Evolutionary conservation across 345 rosid species (phyloP).

Genomic region (Euphorbia tirucalli): DNA sequence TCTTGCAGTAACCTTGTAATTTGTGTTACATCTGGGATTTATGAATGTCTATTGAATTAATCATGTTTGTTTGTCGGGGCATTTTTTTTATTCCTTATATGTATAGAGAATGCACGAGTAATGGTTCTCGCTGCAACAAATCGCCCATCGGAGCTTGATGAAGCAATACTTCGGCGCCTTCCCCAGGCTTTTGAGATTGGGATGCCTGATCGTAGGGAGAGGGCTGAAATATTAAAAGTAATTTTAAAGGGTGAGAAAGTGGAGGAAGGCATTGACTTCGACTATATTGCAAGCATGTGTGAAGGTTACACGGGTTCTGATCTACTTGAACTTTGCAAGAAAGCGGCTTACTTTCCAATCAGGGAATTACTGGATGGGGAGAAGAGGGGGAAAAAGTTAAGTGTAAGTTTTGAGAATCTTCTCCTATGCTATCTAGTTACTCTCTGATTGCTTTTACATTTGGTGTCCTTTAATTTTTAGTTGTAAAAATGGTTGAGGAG

Average conservation of each 20-base stretch:
- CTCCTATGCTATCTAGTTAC: neutral
- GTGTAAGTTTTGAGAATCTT: conserved; percentile 44
- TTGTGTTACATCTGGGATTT: neutral
- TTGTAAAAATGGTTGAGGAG: neutral
- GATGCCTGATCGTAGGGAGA: conserved; percentile 67
- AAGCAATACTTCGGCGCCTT: conserved; percentile 90
- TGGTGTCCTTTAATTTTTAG: neutral
- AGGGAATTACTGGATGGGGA: conserved; percentile 81
- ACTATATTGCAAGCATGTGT: conserved; percentile 62
- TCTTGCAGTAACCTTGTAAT: neutral
- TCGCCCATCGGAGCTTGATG: conserved; percentile 97
- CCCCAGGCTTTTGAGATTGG: conserved; percentile 99
- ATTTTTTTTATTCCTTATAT: conserved; percentile 11
- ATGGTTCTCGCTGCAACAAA: conserved; percentile 99
- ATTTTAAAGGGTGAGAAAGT: conserved; percentile 73
- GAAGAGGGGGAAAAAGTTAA: conserved; percentile 60
- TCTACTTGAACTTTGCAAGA: conserved; percentile 94
- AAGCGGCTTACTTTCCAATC: conserved; percentile 87
- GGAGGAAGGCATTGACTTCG: conserved; percentile 60
- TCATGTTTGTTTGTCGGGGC: neutral
- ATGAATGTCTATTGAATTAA: too few relatives aligned
- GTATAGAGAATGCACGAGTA: conserved; percentile 78
- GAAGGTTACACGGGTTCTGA: conserved; percentile 92
- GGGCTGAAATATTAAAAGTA: conserved; percentile 83
- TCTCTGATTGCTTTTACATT: neutral